Conservation (phyloP, 1,139 yeast genomes). For the Candida smagusa region DNA sequence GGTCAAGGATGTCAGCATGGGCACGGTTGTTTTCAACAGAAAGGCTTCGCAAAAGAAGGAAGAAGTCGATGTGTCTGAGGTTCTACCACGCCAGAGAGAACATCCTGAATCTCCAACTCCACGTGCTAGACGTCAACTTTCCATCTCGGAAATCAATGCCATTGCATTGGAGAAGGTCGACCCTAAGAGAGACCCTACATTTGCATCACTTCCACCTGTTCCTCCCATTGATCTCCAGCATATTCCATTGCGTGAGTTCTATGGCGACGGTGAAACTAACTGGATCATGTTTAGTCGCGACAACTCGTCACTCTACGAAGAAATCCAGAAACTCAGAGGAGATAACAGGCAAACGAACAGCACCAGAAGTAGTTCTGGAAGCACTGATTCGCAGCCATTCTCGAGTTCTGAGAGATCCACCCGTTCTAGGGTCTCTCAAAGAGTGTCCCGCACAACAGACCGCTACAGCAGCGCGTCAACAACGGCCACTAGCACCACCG, state of each 20-base stretch:
- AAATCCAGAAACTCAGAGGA: conserved; percentile 19
- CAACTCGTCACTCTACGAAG: conserved; percentile 21
- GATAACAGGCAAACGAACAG: neutral
- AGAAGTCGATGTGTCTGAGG: neutral
- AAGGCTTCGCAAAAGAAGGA: neutral
- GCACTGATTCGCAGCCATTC: neutral
- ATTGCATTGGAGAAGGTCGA: conserved; percentile 4
- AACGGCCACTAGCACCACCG: conserved; percentile 4
- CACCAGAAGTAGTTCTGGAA: conserved; percentile 2
- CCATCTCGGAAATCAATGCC: conserved; percentile 1
- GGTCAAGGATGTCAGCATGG: neutral
- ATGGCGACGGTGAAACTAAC: conserved; percentile 33
- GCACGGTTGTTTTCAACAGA: neutral
- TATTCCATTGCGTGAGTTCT: conserved; percentile 20
- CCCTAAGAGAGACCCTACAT: conserved; percentile 1
- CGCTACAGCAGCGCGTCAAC: conserved; percentile 2
- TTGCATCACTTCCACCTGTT: conserved; percentile 5
- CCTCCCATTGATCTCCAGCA: conserved; percentile 12
- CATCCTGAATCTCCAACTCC: neutral
- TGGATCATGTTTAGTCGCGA: conserved; percentile 32
- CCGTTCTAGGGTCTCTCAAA: neutral
- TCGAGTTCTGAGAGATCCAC: neutral
- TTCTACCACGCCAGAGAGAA: neutral
- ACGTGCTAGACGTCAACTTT: neutral
- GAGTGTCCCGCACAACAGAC: conserved; percentile 1